Evolutionary conservation across 345 rosid genomes (phyloP).

Genomic region (Raphanus raphanistrum): DNA sequence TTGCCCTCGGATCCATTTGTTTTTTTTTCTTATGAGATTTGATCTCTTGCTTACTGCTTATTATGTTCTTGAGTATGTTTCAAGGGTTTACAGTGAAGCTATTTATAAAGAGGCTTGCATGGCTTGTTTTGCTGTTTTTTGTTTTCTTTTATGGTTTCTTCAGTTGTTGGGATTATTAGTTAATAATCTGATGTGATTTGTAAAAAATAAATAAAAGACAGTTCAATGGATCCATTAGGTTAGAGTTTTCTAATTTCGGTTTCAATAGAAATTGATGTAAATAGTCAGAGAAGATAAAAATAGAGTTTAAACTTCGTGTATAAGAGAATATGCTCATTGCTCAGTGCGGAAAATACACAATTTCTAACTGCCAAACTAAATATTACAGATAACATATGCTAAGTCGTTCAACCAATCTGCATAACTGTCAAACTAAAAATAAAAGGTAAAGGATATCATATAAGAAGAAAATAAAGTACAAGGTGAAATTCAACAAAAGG

Average conservation of each 20-base stretch:
- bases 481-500: neutral
- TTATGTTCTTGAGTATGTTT: constrained; percentile 10
- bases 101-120: neutral
- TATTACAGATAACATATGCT: neutral
- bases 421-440: neutral
- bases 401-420: neutral
- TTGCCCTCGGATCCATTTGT: constrained; percentile 17
- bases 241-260: constrained; percentile 12
- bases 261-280: neutral
- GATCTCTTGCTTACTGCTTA: neutral
- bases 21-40: neutral
- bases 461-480: neutral
- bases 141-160: neutral
- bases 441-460: neutral
- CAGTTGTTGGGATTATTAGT: constrained; percentile 21
- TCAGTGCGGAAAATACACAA: neutral
- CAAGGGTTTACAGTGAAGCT: neutral
- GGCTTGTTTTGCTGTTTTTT: constrained; percentile 15
- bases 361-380: neutral
- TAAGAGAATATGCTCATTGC: neutral
- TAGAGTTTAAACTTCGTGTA: neutral
- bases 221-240: neutral
- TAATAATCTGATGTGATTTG: constrained; percentile 19
- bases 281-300: neutral
- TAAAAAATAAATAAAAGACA: neutral